phyloP scores from a whole-genome alignment of 345 rosid species.

The Ceriops zippeliana region DNA sequence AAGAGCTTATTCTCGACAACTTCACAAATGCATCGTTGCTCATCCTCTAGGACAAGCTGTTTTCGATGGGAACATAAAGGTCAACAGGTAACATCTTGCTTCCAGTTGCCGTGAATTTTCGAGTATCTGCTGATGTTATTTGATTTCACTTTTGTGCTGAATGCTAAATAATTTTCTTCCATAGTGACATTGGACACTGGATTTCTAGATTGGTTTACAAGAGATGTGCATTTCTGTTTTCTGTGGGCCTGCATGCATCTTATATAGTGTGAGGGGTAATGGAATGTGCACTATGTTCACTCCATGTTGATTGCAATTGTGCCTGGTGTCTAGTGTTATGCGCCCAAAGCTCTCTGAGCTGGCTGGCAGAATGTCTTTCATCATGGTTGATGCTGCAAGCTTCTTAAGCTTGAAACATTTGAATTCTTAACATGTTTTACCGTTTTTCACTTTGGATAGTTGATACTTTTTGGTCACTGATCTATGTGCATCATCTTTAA shows the following conservation, averaged over 20 bases:
- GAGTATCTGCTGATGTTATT: neutral
- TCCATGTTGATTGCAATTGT: neutral
- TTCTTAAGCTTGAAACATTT: neutral
- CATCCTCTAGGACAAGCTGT: constrained; percentile 89
- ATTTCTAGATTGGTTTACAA: neutral
- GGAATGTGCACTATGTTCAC: neutral
- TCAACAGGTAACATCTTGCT: constrained; percentile 57
- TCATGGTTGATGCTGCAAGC: neutral
- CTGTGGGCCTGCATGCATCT: neutral
- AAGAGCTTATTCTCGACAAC: constrained; percentile 66
- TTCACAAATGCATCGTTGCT: constrained; percentile 94
- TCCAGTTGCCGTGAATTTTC: neutral
- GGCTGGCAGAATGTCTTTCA: constrained; percentile 1
- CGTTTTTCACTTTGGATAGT: neutral
- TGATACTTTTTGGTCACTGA: neutral
- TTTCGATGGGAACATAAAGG: constrained; percentile 84
- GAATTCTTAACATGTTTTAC: neutral
- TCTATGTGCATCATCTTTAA: neutral
- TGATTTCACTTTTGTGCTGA: neutral
- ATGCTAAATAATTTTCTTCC: neutral
- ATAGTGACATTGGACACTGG: neutral
- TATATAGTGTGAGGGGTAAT: too few species aligned
- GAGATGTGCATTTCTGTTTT: neutral
- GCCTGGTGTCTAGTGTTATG: too few species aligned
- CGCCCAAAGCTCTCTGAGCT: too few species aligned